Percentiles rank a stretch among this genome's conserved stretches.
These are phyloP conservation scores for Paraglomus occultum DNA, from an alignment of 192 early-diverging fungal species.

Conservation along the genomic window DNA sequence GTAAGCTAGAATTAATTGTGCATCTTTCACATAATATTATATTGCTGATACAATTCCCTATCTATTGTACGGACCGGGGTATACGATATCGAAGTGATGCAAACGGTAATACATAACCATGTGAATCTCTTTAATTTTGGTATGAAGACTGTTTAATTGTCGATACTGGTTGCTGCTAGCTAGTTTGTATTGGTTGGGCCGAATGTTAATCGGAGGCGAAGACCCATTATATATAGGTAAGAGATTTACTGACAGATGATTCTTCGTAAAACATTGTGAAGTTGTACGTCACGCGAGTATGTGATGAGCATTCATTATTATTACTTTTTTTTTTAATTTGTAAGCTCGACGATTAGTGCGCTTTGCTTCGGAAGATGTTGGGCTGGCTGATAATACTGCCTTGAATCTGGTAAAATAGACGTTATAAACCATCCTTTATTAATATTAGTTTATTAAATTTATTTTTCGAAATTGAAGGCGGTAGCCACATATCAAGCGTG, in stretches of 20 bases:
- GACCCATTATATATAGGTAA: constrained; percentile 80
- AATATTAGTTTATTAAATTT: neutral
- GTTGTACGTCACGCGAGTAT: constrained; percentile 53
- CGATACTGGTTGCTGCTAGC: constrained; percentile 64
- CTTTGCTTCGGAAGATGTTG: constrained; percentile 87
- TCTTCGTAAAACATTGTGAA: no score
- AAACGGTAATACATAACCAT: neutral
- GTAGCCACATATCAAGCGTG: constrained; percentile 79
- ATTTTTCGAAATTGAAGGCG: constrained; percentile 40
- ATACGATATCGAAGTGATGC: constrained; percentile 9
- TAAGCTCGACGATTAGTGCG: constrained; percentile 58
- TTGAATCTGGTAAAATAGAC: constrained; percentile 55
- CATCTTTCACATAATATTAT: neutral
- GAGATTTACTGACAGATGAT: neutral
- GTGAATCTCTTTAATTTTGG: neutral
- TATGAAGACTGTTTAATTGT: constrained; percentile 57
- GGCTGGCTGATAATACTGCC: constrained; percentile 77
- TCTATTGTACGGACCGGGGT: neutral
- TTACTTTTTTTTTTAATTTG: neutral
- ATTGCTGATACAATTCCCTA: neutral
- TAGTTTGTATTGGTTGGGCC: constrained; percentile 81
- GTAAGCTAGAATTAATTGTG: constrained; percentile 31
- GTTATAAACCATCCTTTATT: neutral
- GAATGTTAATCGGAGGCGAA: constrained; percentile 88
- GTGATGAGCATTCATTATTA: neutral